Evolutionary conservation across 31 red algal species (phyloP).

Genomic region (Asparagopsis taxiformis): DNA sequence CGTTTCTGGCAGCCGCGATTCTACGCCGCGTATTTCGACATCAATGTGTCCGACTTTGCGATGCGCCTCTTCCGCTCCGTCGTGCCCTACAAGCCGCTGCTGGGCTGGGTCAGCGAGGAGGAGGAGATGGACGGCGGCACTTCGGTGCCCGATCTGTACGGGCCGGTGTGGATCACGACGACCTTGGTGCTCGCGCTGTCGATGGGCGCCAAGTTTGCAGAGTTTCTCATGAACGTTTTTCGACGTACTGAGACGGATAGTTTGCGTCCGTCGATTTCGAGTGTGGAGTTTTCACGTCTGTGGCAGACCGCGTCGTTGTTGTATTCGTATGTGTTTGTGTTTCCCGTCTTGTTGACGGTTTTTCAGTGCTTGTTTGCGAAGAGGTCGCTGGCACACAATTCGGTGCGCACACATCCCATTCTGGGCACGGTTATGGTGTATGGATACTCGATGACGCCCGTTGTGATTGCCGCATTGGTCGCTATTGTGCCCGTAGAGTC

Average conservation of each 20-base stretch:
- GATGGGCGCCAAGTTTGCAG: constrained; percentile 49
- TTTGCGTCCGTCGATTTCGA: constrained; percentile 8
- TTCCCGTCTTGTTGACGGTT: constrained; percentile 56
- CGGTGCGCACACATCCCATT: constrained; percentile 32
- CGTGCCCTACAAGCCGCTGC: constrained; percentile 73
- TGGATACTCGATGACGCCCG: constrained; percentile 82
- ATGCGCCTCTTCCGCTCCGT: constrained; percentile 64
- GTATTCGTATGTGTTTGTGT: constrained; percentile 80
- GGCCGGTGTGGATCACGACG: constrained; percentile 86
- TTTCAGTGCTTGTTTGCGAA: constrained; percentile 71
- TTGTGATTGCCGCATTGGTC: constrained; percentile 75
- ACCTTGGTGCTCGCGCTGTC: constrained; percentile 82
- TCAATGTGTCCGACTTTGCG: constrained; percentile 60
- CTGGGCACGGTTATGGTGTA: constrained; percentile 75
- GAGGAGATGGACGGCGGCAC: constrained; percentile 60
- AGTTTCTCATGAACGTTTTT: constrained; percentile 64
- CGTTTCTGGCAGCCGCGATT: constrained; percentile 76
- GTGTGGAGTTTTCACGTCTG: constrained; percentile 58
- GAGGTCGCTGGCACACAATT: constrained; percentile 24
- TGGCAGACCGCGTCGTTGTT: constrained; percentile 62
- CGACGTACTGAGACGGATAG: constrained; percentile 38
- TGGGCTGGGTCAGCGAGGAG: constrained; percentile 54
- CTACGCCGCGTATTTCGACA: constrained; percentile 76
- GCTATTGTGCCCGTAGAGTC: constrained; percentile 53
- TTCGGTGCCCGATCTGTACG: constrained; percentile 81